Evolutionary conservation across 768 basidiomycete genomes (phyloP).

Genomic region (Termitomyces eurrhizus): DNA sequence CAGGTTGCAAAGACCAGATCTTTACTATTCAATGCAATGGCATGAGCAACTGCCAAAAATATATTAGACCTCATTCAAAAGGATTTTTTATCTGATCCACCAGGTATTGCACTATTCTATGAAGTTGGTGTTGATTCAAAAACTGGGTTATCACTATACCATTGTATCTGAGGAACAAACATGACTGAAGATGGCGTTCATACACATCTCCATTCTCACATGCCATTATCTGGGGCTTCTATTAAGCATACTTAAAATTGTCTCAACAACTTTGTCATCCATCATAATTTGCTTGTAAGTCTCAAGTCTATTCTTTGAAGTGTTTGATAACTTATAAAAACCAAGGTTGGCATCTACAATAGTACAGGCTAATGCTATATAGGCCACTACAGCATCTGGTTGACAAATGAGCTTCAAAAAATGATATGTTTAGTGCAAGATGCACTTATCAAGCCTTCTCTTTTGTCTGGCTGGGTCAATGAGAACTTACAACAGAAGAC

Average conservation of each 20-base stretch:
- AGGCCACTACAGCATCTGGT: conserved; percentile 20
- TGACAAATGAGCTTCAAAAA: conserved; percentile 13
- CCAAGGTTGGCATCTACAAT: conserved; percentile 20
- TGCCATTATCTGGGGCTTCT: background rate
- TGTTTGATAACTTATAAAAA: background rate
- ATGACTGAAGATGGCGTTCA: too few species aligned
- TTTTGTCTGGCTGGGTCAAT: conserved; percentile 5
- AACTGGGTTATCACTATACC: too few species aligned
- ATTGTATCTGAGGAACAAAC: too few species aligned
- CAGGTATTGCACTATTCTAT: too few species aligned
- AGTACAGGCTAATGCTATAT: conserved; percentile 14
- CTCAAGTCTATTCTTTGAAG: background rate
- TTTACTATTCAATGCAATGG: too few species aligned
- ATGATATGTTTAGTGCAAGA: background rate
- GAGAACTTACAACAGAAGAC: background rate
- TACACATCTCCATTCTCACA: background rate
- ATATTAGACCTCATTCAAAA: too few species aligned
- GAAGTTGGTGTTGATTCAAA: too few species aligned
- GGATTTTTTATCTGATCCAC: too few species aligned
- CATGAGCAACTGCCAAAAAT: too few species aligned
- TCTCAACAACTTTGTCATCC: background rate
- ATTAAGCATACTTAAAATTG: background rate
- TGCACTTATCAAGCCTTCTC: background rate
- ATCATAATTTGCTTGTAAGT: background rate
- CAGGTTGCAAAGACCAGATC: too few species aligned